phyloP scores from a whole-genome alignment of 441 rosid species.

The Jatropha multifida region DNA sequence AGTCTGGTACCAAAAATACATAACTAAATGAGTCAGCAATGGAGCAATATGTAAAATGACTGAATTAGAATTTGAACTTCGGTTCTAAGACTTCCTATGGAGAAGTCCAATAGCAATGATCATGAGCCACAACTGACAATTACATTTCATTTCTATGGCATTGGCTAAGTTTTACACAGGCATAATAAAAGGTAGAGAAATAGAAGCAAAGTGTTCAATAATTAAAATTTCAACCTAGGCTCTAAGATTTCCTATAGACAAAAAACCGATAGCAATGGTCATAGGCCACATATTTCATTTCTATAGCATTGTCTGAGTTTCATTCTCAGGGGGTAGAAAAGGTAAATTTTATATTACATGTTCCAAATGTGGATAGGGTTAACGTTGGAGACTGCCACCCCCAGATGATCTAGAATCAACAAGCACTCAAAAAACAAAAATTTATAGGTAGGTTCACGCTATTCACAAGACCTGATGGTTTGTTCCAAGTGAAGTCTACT shows the following conservation, averaged over 20 bases:
- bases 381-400: background rate
- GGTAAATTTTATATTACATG: background rate
- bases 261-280: too few relatives aligned
- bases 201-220: too few relatives aligned
- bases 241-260: too few relatives aligned
- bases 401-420: background rate
- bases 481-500: background rate
- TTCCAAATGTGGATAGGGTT: background rate
- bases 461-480: background rate
- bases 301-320: background rate
- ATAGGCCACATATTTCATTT: too few relatives aligned
- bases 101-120: background rate
- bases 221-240: too few relatives aligned
- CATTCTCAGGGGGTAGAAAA: background rate
- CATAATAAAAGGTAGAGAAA: background rate
- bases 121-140: background rate
- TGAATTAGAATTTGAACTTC: background rate
- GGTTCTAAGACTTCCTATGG: background rate
- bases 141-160: background rate
- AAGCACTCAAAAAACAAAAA: background rate
- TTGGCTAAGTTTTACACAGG: background rate
- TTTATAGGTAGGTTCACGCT: background rate
- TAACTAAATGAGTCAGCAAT: constrained; percentile 23
- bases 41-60: constrained; percentile 10
- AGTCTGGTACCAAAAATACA: constrained; percentile 48